Conservation (phyloP, 1,284 basidiomycete genomes). For the Cryptococcus deneoformans region DNA sequence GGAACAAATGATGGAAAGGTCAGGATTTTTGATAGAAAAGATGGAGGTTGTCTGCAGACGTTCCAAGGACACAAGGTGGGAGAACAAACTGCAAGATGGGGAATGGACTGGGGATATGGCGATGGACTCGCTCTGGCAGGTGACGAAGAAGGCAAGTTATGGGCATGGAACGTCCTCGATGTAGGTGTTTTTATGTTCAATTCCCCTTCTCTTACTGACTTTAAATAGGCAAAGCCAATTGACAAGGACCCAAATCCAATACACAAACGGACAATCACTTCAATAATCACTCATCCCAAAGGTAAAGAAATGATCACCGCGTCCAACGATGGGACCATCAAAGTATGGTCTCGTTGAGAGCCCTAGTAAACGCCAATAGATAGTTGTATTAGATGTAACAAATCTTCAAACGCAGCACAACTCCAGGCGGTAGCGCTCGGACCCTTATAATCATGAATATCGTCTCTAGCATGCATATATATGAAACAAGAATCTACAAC, state of each 20-base stretch:
- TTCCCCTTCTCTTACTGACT: conserved; percentile 1
- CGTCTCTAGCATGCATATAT: conserved; percentile 4
- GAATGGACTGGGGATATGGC: conserved; percentile 75
- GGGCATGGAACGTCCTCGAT: conserved; percentile 90
- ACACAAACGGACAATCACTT: conserved; percentile 81
- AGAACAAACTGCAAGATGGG: conserved; percentile 60
- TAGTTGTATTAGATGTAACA: no score
- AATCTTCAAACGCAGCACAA: no score
- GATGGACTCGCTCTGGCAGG: conserved; percentile 82
- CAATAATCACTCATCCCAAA: conserved; percentile 85
- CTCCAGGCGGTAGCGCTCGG: no score
- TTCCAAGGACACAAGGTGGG: conserved; percentile 65
- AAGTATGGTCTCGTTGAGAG: conserved; percentile 29
- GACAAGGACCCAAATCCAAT: conserved; percentile 65
- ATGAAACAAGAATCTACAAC: conserved; percentile 1
- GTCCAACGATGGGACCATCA: conserved; percentile 35
- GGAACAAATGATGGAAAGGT: conserved; percentile 73
- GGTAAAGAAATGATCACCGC: conserved; percentile 79
- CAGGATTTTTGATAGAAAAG: conserved; percentile 78
- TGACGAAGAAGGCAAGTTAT: conserved; percentile 82
- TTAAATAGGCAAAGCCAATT: conserved; percentile 62
- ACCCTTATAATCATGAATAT: neutral
- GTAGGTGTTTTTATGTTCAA: conserved; percentile 52
- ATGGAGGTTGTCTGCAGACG: conserved; percentile 76
- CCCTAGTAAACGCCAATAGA: no score